phyloP scores from a whole-genome alignment of 768 basidiomycete genomes.

The Leccinum longicurvipes region DNA sequence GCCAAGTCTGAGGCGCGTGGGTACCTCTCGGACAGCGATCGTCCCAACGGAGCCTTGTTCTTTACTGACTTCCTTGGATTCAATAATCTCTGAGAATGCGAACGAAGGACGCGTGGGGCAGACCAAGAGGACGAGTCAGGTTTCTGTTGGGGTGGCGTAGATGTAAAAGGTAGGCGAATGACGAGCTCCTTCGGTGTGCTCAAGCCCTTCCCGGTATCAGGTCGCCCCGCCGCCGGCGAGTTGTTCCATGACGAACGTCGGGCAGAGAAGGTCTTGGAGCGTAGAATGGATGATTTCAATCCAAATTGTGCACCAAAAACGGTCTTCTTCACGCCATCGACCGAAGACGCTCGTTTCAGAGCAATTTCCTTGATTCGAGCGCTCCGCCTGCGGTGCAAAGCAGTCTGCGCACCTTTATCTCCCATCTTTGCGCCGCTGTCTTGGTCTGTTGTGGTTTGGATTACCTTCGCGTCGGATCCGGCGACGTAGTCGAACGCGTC shows the following conservation, averaged over 20 bases:
- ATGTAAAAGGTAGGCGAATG: constrained; percentile 25
- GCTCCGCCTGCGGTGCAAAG: constrained; percentile 20
- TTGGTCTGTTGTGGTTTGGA: background rate
- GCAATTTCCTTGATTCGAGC: constrained; percentile 19
- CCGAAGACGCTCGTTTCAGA: constrained; percentile 12
- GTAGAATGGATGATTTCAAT: constrained; percentile 11
- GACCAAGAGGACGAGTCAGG: constrained; percentile 2
- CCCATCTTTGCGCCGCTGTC: background rate
- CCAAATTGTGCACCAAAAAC: background rate
- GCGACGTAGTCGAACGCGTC: background rate
- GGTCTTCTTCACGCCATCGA: background rate
- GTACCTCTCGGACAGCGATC: constrained; percentile 27
- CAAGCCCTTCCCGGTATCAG: background rate
- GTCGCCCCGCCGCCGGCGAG: background rate
- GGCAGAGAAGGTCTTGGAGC: constrained; percentile 9
- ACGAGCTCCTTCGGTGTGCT: constrained; percentile 13
- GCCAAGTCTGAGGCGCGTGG: constrained; percentile 18
- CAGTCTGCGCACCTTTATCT: background rate
- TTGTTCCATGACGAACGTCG: background rate
- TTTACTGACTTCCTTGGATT: background rate
- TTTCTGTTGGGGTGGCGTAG: constrained; percentile 14
- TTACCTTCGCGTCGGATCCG: background rate
- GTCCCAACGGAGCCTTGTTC: constrained; percentile 8
- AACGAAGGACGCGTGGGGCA: constrained; percentile 24
- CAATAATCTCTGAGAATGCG: constrained; percentile 21